Evolutionary conservation across 257 asterid species (phyloP).

Genomic region (Solanum pimpinellifolium): DNA sequence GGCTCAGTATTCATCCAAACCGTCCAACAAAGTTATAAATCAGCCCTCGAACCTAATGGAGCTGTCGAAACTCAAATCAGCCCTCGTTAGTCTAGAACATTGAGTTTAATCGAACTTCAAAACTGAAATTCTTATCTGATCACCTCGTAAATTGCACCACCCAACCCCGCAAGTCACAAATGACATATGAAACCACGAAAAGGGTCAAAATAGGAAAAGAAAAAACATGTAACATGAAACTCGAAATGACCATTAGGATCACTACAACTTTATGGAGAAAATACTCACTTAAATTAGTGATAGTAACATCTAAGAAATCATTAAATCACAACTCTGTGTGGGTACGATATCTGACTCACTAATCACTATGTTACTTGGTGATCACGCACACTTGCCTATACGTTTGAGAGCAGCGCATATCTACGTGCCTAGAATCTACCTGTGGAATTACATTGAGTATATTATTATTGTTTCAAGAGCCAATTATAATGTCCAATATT

Average conservation of each 20-base stretch:
- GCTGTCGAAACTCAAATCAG: too few species aligned
- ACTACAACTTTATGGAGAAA: neutral
- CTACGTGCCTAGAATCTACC: neutral
- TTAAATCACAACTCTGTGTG: neutral
- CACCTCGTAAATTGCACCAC: neutral
- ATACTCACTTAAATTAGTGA: neutral
- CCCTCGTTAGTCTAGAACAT: too few species aligned
- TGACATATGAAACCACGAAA: neutral
- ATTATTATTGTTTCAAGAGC: neutral
- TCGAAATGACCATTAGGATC: neutral
- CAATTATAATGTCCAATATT: neutral
- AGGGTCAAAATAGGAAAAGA: neutral
- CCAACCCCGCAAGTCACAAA: neutral
- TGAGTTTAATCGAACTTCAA: neutral
- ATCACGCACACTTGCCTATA: neutral
- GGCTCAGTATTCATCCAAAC: too few species aligned
- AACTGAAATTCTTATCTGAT: neutral
- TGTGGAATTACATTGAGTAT: neutral
- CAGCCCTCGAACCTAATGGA: too few species aligned
- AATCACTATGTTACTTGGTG: neutral
- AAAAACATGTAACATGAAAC: neutral
- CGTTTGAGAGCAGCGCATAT: neutral
- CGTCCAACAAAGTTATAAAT: too few species aligned
- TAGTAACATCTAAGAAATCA: neutral
- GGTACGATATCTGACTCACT: neutral